These are phyloP conservation scores for Penicillium samsonianum DNA, from an alignment of 495 filamentous ascomycete species.

Conservation along the genomic window DNA sequence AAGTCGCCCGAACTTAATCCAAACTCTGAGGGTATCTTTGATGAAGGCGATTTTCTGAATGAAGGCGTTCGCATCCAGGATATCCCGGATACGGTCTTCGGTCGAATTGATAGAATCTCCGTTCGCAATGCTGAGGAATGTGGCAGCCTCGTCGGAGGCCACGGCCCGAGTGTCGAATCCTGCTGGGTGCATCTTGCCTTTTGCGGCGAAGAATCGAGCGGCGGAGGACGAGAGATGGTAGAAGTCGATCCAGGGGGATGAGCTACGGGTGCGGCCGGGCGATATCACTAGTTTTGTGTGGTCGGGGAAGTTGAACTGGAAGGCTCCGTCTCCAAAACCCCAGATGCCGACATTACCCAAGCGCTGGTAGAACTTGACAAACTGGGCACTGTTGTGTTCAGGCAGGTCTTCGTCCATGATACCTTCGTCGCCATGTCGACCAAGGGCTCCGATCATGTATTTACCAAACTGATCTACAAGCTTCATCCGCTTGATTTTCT, in stretches of 20 bases:
- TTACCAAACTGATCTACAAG: constrained; percentile 91
- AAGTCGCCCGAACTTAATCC: constrained; percentile 70
- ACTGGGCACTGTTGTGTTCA: constrained; percentile 51
- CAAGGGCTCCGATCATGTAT: constrained; percentile 77
- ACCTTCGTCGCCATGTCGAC: constrained; percentile 49
- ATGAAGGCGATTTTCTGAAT: constrained; percentile 78
- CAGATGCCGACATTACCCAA: constrained; percentile 85
- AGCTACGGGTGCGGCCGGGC: constrained; percentile 59
- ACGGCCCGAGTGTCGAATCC: constrained; percentile 53
- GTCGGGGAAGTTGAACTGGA: constrained; percentile 97
- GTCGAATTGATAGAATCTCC: constrained; percentile 48
- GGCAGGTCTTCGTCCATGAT: constrained; percentile 31
- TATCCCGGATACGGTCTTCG: constrained; percentile 58
- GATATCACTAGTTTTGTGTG: constrained; percentile 91
- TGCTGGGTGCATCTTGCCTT: constrained; percentile 58
- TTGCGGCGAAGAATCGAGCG: constrained; percentile 59
- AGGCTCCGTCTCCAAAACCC: constrained; percentile 84
- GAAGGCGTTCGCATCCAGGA: constrained; percentile 78
- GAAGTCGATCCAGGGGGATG: constrained; percentile 71
- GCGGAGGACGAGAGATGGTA: constrained; percentile 76
- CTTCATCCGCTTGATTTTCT: constrained; percentile 71
- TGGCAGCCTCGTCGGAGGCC: constrained; percentile 61
- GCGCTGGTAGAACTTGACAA: constrained; percentile 86
- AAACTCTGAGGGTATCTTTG: constrained; percentile 65
- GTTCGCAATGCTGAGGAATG: constrained; percentile 61